Percentiles rank a stretch among this genome's conserved stretches.
These are phyloP conservation scores for Quercus alba DNA, from an alignment of 306 rosid species.

Conservation along the genomic window DNA sequence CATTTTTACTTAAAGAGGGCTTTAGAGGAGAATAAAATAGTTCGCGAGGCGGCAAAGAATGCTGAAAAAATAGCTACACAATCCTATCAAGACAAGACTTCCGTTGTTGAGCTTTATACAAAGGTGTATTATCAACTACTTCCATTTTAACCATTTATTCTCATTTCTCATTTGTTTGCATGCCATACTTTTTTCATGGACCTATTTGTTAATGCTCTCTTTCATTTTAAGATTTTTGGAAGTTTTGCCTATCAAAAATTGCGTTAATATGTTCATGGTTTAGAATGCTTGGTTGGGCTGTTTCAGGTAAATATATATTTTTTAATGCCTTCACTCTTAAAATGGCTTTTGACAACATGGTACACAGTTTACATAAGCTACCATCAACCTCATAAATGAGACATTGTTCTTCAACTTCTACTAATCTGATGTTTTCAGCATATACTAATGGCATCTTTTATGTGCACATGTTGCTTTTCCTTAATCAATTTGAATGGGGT, in stretches of 20 bases:
- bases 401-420: not conserved
- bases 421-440: not conserved
- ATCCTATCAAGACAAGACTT: conserved; percentile 60
- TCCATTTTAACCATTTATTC: not conserved
- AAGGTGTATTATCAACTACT: conserved; percentile 50
- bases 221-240: not conserved
- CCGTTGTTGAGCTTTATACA: conserved; percentile 60
- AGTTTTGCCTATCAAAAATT: not conserved
- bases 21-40: conserved; percentile 70
- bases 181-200: not conserved
- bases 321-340: not conserved
- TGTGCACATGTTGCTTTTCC: not conserved
- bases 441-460: not conserved
- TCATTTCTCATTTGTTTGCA: not conserved
- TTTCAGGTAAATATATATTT: not conserved
- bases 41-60: conserved; percentile 70
- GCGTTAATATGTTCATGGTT: not conserved
- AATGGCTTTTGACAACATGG: not conserved
- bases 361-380: not conserved
- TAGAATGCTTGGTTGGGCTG: not conserved
- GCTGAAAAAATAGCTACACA: conserved; percentile 79
- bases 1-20: conserved; percentile 55
- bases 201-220: not conserved
- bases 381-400: not conserved
- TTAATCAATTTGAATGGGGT: not conserved